Evolutionary conservation across 257 asterid genomes (phyloP), one percentile per base, ranked within the genome.

Genomic region (Solanum lycopersicoides): DNA sequence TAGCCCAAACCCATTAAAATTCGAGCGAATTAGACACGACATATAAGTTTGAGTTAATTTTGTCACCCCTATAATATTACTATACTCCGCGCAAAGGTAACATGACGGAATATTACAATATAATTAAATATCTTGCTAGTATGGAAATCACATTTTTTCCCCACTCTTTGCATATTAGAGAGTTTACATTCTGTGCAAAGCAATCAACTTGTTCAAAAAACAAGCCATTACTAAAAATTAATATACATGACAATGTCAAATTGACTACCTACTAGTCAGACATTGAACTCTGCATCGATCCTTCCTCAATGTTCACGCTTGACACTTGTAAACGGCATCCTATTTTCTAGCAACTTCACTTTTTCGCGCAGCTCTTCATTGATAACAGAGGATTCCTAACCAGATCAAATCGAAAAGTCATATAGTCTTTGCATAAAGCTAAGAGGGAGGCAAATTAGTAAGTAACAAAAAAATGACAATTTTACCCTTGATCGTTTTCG

Each of bases 301-400:
- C 3, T 42, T 77, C n/a, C 85, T 86, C 68, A 85, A 37, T 35
- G 32, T 86, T 88, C 86, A 50, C 32, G 68, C 63, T 83, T 88
- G 89, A 84, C 50, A 66, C 39, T 74, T 37, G 18, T 73, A 44
- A 79, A 74, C 45, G 50, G 73, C 30, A 69, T 45, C 71, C 66
- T 59, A 44, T 75, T 89, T 85, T 90, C 94, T 44, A 91, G 82
- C 41, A 4, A 42, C 89, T 82, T 91, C 86, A 93, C 86, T 91
- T 92, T 92, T 5, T 71, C 25, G 28, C 90, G 88, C 91, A 94
- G 91, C 12, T 85, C 89, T 87, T 90, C 72, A 12, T 93, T 94
- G 65, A 92, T 90, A 12, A 82, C 92, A 59, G 94, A 83, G 86
- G 96, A 94, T n/a, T 89, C 95, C 96, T 92, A 88, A 59, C 30